phyloP scores from a whole-genome alignment of 2,329 filamentous ascomycete genomes.

The Xylariaceae sp. region DNA sequence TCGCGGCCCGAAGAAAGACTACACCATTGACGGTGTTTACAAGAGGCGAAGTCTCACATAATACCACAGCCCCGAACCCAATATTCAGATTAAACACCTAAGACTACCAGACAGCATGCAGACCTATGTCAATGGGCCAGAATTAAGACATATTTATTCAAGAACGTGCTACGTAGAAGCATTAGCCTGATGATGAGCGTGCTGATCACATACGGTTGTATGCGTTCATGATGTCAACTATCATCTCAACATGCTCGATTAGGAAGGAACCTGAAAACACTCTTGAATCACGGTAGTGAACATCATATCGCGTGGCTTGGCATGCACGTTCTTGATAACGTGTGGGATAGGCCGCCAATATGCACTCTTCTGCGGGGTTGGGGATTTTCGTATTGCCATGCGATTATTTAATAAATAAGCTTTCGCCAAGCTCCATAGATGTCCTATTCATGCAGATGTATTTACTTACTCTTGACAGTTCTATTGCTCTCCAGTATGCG shows the following conservation, averaged over 20 bases:
- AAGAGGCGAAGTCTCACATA: conserved; percentile 29
- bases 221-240: conserved; percentile 9
- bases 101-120: too few relatives aligned
- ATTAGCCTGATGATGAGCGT: too few relatives aligned
- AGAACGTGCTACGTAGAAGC: too few relatives aligned
- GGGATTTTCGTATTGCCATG: not conserved
- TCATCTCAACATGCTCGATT: conserved; percentile 8
- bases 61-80: not conserved
- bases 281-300: not conserved
- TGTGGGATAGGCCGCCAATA: too few relatives aligned
- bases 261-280: conserved; percentile 8
- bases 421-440: not conserved
- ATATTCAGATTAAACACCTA: too few relatives aligned
- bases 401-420: not conserved
- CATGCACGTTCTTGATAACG: too few relatives aligned
- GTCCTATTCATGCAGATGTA: not conserved
- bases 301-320: not conserved
- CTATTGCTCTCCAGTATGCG: too few relatives aligned
- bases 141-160: too few relatives aligned
- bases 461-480: not conserved
- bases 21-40: conserved; percentile 57
- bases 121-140: too few relatives aligned
- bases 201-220: not conserved
- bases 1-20: conserved; percentile 72
- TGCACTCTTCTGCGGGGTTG: conserved; percentile 8